Evolutionary conservation across 1,284 basidiomycete genomes (phyloP).

Genomic region (Cryptococcus jaspeensis): DNA sequence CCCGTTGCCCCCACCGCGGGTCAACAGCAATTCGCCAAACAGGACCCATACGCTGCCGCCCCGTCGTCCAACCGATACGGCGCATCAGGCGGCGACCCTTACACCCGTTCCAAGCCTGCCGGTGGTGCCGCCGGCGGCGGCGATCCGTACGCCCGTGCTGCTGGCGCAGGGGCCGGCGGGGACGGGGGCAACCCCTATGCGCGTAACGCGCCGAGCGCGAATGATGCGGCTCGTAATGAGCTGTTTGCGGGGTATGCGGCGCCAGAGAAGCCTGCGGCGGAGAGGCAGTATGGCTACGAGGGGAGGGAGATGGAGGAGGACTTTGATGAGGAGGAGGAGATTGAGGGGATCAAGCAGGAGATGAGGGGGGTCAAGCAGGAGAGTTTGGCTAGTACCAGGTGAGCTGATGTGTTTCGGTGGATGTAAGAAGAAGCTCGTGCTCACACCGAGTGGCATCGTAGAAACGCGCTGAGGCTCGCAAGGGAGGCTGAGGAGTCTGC

Average conservation of each 20-base stretch:
- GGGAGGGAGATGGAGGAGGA: conserved; percentile 61
- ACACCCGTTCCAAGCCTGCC: conserved; percentile 20
- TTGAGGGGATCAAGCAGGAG: conserved; percentile 94
- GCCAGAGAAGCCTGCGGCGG: conserved; percentile 50
- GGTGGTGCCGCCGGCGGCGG: conserved; percentile 22
- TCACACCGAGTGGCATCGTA: conserved; percentile 5
- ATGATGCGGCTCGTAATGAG: conserved; percentile 67
- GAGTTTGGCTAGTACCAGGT: conserved; percentile 78
- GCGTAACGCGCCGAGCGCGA: conserved; percentile 11
- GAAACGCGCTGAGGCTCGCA: conserved; percentile 87
- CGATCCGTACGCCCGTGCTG: conserved; percentile 32
- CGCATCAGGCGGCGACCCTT: conserved; percentile 26
- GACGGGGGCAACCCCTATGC: conserved; percentile 53
- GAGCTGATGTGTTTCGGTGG: conserved; percentile 11
- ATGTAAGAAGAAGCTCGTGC: too few relatives aligned
- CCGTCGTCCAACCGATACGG: conserved; percentile 4
- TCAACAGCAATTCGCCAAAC: conserved; percentile 11
- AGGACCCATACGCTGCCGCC: conserved; percentile 47
- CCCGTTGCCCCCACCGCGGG: conserved; percentile 43
- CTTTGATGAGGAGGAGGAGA: conserved; percentile 78
- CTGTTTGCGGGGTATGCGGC: conserved; percentile 37
- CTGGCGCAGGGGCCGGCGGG: conserved; percentile 11
- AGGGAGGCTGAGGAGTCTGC: conserved; percentile 96
- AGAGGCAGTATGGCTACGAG: conserved; percentile 47
- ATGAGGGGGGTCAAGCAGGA: conserved; percentile 91